phyloP scores from a whole-genome alignment of 192 early-diverging fungal genomes.

The Entomortierella chlamydospora region DNA sequence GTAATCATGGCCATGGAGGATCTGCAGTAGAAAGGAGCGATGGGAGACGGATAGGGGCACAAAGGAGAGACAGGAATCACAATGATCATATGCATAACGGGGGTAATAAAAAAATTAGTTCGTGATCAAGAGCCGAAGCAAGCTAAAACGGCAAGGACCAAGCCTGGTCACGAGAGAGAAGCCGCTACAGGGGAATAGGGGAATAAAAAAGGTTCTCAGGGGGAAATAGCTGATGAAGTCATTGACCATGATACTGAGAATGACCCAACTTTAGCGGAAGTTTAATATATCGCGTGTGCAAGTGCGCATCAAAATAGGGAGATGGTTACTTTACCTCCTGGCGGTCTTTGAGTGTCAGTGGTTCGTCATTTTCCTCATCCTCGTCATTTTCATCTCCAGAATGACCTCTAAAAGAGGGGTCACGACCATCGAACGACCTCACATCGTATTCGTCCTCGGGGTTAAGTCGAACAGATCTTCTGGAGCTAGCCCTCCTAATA shows the following conservation, averaged over 20 bases:
- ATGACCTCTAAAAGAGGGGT: slow-evolving; percentile 8
- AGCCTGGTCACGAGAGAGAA: neutral
- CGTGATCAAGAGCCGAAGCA: neutral
- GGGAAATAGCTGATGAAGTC: neutral
- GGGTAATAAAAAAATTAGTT: neutral
- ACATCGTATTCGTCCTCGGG: slow-evolving; percentile 41
- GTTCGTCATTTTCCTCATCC: slow-evolving; percentile 58
- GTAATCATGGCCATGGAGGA: neutral
- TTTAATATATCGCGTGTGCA: neutral
- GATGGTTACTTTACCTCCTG: slow-evolving; percentile 59
- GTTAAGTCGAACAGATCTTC: slow-evolving; percentile 36
- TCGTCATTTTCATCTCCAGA: slow-evolving; percentile 39
- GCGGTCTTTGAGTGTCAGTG: slow-evolving; percentile 65
- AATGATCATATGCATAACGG: neutral
- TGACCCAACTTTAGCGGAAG: neutral
- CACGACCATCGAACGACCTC: slow-evolving; percentile 27
- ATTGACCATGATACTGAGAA: neutral
- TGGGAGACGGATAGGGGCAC: neutral
- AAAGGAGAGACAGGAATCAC: neutral
- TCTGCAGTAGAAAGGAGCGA: neutral
- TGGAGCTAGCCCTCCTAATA: slow-evolving; percentile 37
- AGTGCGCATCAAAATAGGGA: too few species aligned
- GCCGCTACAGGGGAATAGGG: neutral
- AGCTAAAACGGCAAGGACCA: neutral
- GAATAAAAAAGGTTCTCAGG: neutral